A percentile compares a stretch with the other conserved stretches of the same genome.
phyloP scores from a whole-genome alignment of 2,329 filamentous ascomycete species.

The Blastomyces emzantsi region DNA sequence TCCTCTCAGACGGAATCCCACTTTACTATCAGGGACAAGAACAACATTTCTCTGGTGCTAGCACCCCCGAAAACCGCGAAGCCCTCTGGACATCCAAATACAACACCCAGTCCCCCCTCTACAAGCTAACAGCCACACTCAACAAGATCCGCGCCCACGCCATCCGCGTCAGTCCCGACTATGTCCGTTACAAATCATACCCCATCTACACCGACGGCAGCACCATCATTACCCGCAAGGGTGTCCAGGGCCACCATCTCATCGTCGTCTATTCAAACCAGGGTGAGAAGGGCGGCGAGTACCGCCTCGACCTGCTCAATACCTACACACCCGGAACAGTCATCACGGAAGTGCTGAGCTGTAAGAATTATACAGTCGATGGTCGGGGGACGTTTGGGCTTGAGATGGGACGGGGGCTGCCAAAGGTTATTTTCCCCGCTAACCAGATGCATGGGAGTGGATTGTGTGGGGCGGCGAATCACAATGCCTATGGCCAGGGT shows the following conservation, averaged over 20 bases:
- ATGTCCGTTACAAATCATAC: constrained; percentile 35
- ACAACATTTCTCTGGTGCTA: constrained; percentile 48
- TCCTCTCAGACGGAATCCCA: constrained; percentile 52
- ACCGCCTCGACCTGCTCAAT: constrained; percentile 38
- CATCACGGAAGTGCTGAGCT: constrained; percentile 34
- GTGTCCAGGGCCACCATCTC: constrained; percentile 24
- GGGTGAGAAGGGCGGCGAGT: constrained; percentile 31
- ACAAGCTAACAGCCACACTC: constrained; percentile 39
- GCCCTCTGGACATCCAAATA: constrained; percentile 50
- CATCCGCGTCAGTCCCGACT: constrained; percentile 30
- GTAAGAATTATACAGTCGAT: constrained; percentile 21
- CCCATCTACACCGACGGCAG: constrained; percentile 38
- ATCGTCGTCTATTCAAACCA: constrained; percentile 38
- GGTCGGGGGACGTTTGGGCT: constrained; percentile 17
- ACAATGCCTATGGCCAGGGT: not conserved
- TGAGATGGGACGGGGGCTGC: constrained; percentile 18
- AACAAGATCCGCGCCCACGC: constrained; percentile 45
- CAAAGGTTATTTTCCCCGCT: constrained; percentile 20
- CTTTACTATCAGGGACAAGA: constrained; percentile 59
- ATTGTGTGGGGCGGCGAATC: constrained; percentile 14
- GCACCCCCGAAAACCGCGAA: constrained; percentile 45
- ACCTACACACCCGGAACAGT: constrained; percentile 29
- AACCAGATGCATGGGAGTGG: constrained; percentile 19
- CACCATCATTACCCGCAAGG: constrained; percentile 40
- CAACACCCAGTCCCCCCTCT: constrained; percentile 40